A percentile compares a stretch with the other conserved stretches of the same genome.
Evolutionary conservation across 805 yeast species (phyloP).

Genomic region (Brettanomyces naardenensis): DNA sequence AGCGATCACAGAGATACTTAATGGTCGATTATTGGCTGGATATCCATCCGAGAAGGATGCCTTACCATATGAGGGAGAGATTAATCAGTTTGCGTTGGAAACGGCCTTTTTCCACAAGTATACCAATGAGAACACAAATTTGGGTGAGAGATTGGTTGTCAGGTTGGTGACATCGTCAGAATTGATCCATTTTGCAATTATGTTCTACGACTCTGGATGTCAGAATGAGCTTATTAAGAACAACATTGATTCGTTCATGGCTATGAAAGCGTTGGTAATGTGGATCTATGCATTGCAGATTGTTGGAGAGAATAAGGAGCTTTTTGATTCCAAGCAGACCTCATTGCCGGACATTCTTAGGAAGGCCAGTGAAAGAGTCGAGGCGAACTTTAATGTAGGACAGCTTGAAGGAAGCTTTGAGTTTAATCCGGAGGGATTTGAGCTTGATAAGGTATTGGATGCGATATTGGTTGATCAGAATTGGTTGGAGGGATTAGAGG

Average conservation of each 20-base stretch:
- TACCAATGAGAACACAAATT: not conserved
- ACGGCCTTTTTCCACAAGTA: not conserved
- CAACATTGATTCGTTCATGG: slow-evolving; percentile 2
- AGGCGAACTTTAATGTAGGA: not conserved
- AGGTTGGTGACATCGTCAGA: not conserved
- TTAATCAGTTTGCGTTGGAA: not conserved
- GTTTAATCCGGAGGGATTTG: not conserved
- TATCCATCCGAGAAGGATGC: not conserved
- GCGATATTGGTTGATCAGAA: too few species aligned
- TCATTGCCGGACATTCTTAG: not conserved
- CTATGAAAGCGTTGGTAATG: not conserved
- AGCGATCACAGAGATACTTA: not conserved
- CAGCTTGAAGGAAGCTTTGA: not conserved
- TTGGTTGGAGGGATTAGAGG: too few species aligned
- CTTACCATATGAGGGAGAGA: not conserved
- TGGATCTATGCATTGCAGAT: not conserved
- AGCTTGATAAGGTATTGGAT: not conserved
- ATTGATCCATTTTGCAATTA: not conserved
- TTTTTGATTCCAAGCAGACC: not conserved
- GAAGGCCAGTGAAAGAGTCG: not conserved
- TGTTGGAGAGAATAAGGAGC: not conserved
- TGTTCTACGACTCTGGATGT: not conserved
- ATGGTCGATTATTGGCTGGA: not conserved
- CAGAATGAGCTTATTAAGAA: not conserved
- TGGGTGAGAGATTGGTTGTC: not conserved